A percentile compares a stretch with the other conserved stretches of the same genome.
Conservation (phyloP, 1,139 yeast genomes). For the Taiozyma sp. region DNA sequence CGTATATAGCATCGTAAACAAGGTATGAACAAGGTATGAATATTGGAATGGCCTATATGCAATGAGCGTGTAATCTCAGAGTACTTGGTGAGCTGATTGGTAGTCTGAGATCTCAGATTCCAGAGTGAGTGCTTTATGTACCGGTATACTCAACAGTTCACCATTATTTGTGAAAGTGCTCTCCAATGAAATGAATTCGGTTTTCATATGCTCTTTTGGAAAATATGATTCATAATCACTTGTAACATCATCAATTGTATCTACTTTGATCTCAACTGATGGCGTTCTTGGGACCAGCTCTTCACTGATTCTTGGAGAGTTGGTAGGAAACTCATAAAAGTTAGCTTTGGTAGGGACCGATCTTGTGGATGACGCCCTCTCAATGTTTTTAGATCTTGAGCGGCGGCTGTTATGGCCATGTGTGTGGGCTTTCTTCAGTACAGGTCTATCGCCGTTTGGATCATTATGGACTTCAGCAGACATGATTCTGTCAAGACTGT, state of each 20-base stretch:
- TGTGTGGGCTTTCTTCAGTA: not conserved
- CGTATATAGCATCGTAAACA: not conserved
- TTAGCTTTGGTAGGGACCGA: not conserved
- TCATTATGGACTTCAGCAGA: not conserved
- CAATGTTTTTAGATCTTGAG: not conserved
- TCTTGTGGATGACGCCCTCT: not conserved
- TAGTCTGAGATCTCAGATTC: conserved; percentile 6
- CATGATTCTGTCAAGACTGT: conserved; percentile 6
- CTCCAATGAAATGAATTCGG: not conserved
- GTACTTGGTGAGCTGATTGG: not conserved
- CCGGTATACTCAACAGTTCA: conserved; percentile 8
- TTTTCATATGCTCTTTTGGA: conserved; percentile 5
- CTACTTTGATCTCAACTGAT: not conserved
- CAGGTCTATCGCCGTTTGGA: not conserved
- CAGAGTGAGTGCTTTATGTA: conserved; percentile 3
- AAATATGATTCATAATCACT: conserved; percentile 2
- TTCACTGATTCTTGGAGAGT: not conserved
- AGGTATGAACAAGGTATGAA: not conserved
- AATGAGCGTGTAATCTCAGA: not conserved
- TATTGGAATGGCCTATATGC: too few relatives aligned
- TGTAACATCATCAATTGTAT: not conserved
- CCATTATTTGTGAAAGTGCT: conserved; percentile 6
- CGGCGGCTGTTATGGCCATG: not conserved
- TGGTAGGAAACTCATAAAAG: not conserved
- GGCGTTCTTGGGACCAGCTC: not conserved